Conservation (phyloP, 2,329 filamentous ascomycete genomes). For the Aquanectria penicillioides region DNA sequence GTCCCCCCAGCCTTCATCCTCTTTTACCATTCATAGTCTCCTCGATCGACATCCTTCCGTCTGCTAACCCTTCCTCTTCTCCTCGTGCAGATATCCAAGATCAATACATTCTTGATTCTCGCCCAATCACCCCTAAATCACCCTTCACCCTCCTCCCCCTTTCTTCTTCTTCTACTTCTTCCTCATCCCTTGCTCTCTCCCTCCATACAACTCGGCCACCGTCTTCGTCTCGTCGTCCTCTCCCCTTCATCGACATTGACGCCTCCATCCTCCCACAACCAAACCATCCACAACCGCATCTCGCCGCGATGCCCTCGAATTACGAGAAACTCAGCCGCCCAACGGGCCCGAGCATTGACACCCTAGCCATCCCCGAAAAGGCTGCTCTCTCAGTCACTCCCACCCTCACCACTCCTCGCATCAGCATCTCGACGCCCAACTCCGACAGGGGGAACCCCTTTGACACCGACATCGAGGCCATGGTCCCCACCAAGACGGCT, state of each 20-base stretch:
- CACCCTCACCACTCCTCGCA: slow-evolving; percentile 38
- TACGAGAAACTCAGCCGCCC: slow-evolving; percentile 40
- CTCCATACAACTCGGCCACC: too few relatives aligned
- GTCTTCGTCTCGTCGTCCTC: too few relatives aligned
- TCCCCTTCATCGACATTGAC: slow-evolving; percentile 9
- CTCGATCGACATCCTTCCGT: not conserved
- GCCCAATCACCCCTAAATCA: too few relatives aligned
- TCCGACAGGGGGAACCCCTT: slow-evolving; percentile 61
- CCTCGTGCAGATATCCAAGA: not conserved
- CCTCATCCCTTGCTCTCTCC: too few relatives aligned
- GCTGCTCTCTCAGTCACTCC: slow-evolving; percentile 41
- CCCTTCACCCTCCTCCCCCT: not conserved
- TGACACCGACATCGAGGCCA: slow-evolving; percentile 67
- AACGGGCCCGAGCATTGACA: slow-evolving; percentile 35
- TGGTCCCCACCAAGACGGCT: slow-evolving; percentile 48
- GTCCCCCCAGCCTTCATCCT: not conserved
- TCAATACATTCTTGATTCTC: too few relatives aligned
- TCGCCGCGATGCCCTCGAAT: slow-evolving; percentile 39
- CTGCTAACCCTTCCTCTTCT: slow-evolving; percentile 1
- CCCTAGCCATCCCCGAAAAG: slow-evolving; percentile 41
- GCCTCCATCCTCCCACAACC: slow-evolving; percentile 10
- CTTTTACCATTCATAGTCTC: slow-evolving; percentile 4
- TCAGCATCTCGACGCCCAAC: slow-evolving; percentile 56
- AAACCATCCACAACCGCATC: slow-evolving; percentile 8
- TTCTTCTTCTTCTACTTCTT: not conserved